Conservation (phyloP, 768 basidiomycete species). For the Tricholoma sp. region DNA sequence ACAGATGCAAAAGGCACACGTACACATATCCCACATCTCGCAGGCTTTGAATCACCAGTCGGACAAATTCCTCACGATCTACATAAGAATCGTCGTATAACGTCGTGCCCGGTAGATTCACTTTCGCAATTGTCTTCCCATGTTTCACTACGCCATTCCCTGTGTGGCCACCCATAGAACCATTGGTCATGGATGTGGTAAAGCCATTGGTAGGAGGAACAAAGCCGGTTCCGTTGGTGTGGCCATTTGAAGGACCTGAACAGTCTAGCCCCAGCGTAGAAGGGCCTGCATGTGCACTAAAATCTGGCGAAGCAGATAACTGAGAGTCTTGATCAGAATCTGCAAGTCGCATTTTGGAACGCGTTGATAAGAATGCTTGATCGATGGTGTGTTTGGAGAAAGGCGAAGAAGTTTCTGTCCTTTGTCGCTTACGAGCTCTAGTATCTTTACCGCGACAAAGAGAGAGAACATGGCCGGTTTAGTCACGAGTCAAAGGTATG, state of each 20-base stretch:
- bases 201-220: conserved; percentile 28
- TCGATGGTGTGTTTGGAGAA: conserved; percentile 25
- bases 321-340: conserved; percentile 45
- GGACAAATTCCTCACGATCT: conserved; percentile 86
- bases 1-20: conserved; percentile 10
- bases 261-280: conserved; percentile 40
- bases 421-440: conserved; percentile 68
- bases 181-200: conserved; percentile 31
- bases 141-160: conserved; percentile 51
- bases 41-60: conserved; percentile 83
- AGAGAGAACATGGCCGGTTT: conserved; percentile 5
- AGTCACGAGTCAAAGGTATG: conserved; percentile 10
- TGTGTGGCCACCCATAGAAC: conserved; percentile 24
- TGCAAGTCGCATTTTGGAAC: conserved; percentile 45
- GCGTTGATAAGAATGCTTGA: conserved; percentile 24
- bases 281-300: conserved; percentile 45
- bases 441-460: conserved; percentile 33
- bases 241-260: conserved; percentile 28
- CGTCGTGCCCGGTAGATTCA: conserved; percentile 65
- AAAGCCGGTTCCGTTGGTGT: conserved; percentile 41
- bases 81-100: conserved; percentile 76
- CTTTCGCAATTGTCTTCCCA: conserved; percentile 49
- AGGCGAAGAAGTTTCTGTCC: conserved; percentile 41
- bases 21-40: conserved; percentile 76
- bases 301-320: conserved; percentile 40